Evolutionary conservation across 2,329 filamentous ascomycete genomes (phyloP).

Genomic region (Plenodomus lindquistii): DNA sequence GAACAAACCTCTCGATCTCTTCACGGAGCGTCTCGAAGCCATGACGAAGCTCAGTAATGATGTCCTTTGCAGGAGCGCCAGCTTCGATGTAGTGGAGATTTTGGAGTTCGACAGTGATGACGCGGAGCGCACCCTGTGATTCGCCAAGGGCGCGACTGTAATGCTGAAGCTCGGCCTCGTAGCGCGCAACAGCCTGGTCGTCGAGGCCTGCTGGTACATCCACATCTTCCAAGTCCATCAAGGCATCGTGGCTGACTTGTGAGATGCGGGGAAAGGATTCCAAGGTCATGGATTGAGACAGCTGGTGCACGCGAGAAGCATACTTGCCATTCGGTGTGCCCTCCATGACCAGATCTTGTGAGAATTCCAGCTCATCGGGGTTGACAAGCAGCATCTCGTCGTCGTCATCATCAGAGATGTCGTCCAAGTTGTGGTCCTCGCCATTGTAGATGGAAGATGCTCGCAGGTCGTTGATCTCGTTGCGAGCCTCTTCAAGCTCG

Average conservation of each 20-base stretch:
- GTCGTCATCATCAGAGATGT: conserved; percentile 35
- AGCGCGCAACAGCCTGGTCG: conserved; percentile 43
- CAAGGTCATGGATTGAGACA: conserved; percentile 36
- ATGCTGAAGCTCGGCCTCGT: conserved; percentile 47
- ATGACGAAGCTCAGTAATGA: conserved; percentile 48
- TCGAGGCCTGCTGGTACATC: conserved; percentile 31
- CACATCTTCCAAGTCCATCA: conserved; percentile 26
- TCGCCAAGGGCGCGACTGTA: conserved; percentile 45
- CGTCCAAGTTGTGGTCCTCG: conserved; percentile 25
- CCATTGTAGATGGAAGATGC: conserved; percentile 37
- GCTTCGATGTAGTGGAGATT: conserved; percentile 47
- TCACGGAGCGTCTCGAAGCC: conserved; percentile 48
- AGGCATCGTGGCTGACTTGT: conserved; percentile 31
- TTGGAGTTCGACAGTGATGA: conserved; percentile 50
- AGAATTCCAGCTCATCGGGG: conserved; percentile 37
- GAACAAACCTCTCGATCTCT: conserved; percentile 47
- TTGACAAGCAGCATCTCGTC: conserved; percentile 35
- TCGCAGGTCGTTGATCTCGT: conserved; percentile 43
- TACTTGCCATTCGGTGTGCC: conserved; percentile 32
- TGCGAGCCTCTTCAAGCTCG: conserved; percentile 38
- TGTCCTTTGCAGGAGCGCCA: conserved; percentile 35
- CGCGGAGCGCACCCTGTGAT: conserved; percentile 46
- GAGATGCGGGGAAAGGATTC: conserved; percentile 28
- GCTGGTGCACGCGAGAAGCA: conserved; percentile 30
- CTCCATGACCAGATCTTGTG: conserved; percentile 34